Conservation (phyloP, 2,329 filamentous ascomycete species). For the Colletotrichum brevisporum region DNA sequence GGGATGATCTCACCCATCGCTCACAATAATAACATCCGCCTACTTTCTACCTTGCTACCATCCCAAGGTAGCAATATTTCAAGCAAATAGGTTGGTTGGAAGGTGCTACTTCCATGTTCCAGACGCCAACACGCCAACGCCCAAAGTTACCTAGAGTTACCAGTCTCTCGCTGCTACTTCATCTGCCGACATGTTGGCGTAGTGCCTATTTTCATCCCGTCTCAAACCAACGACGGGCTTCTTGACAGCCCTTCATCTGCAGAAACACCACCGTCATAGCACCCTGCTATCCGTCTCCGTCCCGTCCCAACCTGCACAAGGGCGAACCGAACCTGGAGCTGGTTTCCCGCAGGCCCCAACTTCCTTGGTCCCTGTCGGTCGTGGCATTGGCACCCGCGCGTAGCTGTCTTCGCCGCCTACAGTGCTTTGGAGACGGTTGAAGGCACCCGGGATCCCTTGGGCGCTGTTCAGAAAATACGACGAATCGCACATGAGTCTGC, state of each 20-base stretch:
- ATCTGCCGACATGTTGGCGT: no score
- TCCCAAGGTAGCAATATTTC: no score
- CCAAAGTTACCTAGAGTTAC: background rate
- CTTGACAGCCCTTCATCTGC: background rate
- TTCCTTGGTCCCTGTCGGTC: slow-evolving; percentile 3
- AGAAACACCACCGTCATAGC: background rate
- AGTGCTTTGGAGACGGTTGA: slow-evolving; percentile 9
- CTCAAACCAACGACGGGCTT: no score
- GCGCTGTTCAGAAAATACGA: background rate
- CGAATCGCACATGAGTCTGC: slow-evolving; percentile 8
- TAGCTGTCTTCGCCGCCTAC: slow-evolving; percentile 5
- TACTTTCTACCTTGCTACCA: no score
- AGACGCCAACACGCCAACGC: background rate
- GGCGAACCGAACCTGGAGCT: background rate
- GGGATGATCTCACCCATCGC: slow-evolving; percentile 15
- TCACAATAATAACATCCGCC: slow-evolving; percentile 4
- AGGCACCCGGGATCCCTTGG: slow-evolving; percentile 27
- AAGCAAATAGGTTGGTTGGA: no score
- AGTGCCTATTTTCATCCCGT: no score
- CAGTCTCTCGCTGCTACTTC: no score
- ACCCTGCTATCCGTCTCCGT: background rate
- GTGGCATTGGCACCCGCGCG: slow-evolving; percentile 16
- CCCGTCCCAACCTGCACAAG: background rate
- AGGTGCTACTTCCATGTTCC: background rate
- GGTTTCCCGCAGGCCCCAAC: background rate